phyloP scores from a whole-genome alignment of 306 rosid genomes.

The Elaeagnus macrophylla region DNA sequence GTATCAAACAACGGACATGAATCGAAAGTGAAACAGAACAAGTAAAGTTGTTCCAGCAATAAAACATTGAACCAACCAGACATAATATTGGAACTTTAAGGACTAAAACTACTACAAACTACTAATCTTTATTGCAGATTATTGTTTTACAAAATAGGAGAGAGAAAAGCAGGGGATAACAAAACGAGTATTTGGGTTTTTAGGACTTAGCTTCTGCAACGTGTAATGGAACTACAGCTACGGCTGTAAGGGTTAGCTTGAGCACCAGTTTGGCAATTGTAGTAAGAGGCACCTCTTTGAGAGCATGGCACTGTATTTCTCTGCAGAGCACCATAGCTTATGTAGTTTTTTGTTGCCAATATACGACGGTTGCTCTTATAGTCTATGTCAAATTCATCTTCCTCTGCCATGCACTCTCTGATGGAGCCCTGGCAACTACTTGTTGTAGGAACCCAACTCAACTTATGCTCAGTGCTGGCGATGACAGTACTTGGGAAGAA shows the following conservation, averaged over 20 bases:
- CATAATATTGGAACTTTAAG: background rate
- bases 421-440: conserved; percentile 47
- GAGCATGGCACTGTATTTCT: conserved; percentile 75
- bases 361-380: conserved; percentile 56
- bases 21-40: too few relatives aligned
- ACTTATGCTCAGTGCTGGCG: conserved; percentile 16
- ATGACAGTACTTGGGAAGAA: background rate
- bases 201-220: conserved; percentile 40
- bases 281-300: conserved; percentile 65
- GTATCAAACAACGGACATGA: too few relatives aligned
- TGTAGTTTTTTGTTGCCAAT: conserved; percentile 55
- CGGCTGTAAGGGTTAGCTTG: conserved; percentile 65
- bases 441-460: conserved; percentile 30
- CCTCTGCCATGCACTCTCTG: conserved; percentile 48
- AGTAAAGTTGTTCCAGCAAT: too few relatives aligned
- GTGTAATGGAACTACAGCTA: conserved; percentile 67
- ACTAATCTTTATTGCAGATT: background rate
- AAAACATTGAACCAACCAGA: too few relatives aligned
- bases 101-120: too few relatives aligned
- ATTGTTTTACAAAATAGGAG: background rate
- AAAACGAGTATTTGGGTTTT: background rate
- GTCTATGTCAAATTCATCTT: conserved; percentile 39
- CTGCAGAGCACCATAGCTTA: conserved; percentile 69
- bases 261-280: conserved; percentile 63
- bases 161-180: background rate